Conservation (phyloP, 805 yeast genomes). For the Hanseniaspora clermontiae region DNA sequence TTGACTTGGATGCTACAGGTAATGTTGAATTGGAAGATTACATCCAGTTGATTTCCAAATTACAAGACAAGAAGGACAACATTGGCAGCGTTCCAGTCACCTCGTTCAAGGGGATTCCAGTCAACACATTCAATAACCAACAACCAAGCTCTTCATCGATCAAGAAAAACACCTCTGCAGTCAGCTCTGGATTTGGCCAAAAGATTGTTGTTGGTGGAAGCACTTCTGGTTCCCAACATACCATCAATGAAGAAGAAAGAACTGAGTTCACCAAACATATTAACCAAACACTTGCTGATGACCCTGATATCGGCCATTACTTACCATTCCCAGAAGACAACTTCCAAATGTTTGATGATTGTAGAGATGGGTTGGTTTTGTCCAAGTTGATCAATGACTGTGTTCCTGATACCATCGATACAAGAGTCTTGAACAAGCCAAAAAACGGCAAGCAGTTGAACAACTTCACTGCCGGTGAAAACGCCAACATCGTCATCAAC, state of each 20-base stretch:
- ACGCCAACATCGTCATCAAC: constrained; percentile 93
- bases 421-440: constrained; percentile 87
- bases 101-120: constrained; percentile 22
- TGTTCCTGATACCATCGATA: constrained; percentile 95
- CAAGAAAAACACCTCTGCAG: constrained; percentile 19
- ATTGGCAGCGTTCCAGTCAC: constrained; percentile 17
- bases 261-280: constrained; percentile 92
- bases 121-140: constrained; percentile 20
- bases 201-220: constrained; percentile 75
- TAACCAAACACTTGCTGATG: constrained; percentile 82
- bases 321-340: constrained; percentile 87
- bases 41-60: constrained; percentile 70
- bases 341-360: constrained; percentile 92
- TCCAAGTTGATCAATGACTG: constrained; percentile 93
- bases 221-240: constrained; percentile 86
- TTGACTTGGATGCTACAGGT: constrained; percentile 90
- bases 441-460: constrained; percentile 69
- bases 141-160: constrained; percentile 25
- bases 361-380: constrained; percentile 85
- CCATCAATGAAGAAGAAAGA: constrained; percentile 94
- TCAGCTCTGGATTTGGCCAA: constrained; percentile 41
- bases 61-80: constrained; percentile 36
- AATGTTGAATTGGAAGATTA: constrained; percentile 93
- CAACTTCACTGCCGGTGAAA: constrained; percentile 90
- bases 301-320: constrained; percentile 66